phyloP scores from a whole-genome alignment of 371 early-diverging fungal genomes.

The Apophysomyces variabilis region DNA sequence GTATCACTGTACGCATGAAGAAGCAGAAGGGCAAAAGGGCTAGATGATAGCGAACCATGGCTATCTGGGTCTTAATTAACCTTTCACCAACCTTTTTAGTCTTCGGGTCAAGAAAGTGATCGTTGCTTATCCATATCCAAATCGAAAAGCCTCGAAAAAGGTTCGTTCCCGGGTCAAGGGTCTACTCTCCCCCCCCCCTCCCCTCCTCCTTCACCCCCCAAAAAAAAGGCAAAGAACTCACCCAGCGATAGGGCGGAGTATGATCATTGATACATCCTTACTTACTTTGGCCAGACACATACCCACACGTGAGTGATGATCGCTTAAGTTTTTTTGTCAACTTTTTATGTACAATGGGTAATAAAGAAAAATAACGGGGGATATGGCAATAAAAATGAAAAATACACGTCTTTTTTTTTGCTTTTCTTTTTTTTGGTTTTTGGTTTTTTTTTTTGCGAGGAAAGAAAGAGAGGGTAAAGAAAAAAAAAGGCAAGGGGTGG shows the following conservation, averaged over 20 bases:
- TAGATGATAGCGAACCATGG: too few relatives aligned
- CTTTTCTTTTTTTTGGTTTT: background rate
- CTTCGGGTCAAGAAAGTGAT: too few relatives aligned
- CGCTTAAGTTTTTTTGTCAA: background rate
- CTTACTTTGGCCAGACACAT: too few relatives aligned
- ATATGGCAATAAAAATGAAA: background rate
- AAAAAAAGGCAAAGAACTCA: background rate
- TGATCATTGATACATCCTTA: constrained; percentile 1
- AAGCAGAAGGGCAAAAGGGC: too few relatives aligned
- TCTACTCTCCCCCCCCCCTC: background rate
- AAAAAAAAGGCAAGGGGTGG: background rate
- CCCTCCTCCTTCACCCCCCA: too few relatives aligned
- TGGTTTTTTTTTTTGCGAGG: background rate
- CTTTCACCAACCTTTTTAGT: too few relatives aligned
- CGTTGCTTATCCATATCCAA: too few relatives aligned
- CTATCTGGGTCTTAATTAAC: too few relatives aligned
- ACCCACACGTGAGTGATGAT: background rate
- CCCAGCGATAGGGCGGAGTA: background rate
- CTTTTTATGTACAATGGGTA: constrained; percentile 5
- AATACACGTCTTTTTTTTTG: background rate
- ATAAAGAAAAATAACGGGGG: background rate
- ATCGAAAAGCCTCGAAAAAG: too few relatives aligned
- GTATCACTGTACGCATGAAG: too few relatives aligned
- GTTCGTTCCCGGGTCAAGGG: constrained; percentile 8
- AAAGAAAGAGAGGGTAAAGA: background rate